Percentiles rank a stretch among this genome's conserved stretches.
These are phyloP conservation scores for Lactarius psammicola DNA, from an alignment of 768 basidiomycete genomes.

Conservation along the genomic window DNA sequence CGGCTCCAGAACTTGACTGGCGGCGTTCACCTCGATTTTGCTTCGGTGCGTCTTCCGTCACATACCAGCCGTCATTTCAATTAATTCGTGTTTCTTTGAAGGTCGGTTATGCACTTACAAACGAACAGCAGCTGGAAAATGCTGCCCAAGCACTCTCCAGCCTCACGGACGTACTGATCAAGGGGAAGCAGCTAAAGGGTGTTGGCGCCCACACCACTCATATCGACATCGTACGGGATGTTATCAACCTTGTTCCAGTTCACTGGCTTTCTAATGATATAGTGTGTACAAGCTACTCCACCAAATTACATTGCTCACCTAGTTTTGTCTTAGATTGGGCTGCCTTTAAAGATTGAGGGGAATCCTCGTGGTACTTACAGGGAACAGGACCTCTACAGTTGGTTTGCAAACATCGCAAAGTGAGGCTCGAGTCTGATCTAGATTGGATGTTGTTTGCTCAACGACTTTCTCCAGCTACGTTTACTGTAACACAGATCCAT, in stretches of 20 bases:
- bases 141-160: constrained; percentile 7
- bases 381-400: constrained; percentile 17
- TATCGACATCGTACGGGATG: constrained; percentile 65
- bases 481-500: constrained; percentile 37
- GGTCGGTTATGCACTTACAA: constrained; percentile 18
- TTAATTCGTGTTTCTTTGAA: constrained; percentile 1
- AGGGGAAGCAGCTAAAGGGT: constrained; percentile 37
- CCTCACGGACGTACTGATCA: constrained; percentile 15
- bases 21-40: constrained; percentile 14
- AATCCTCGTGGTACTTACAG: constrained; percentile 16
- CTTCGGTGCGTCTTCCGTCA: constrained; percentile 5
- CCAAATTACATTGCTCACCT: not conserved
- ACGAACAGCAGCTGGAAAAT: not conserved
- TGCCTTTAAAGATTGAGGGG: constrained; percentile 19
- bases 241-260: constrained; percentile 60
- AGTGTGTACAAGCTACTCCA: constrained; percentile 40
- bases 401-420: constrained; percentile 21
- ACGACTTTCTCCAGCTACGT: constrained; percentile 36
- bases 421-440: not conserved
- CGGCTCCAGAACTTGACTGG: constrained; percentile 15
- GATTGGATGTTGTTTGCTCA: not conserved
- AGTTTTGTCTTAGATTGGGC: constrained; percentile 17
- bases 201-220: constrained; percentile 34
- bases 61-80: not conserved
- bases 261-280: constrained; percentile 59